These are phyloP conservation scores for Trichomonas vaginalis DNA, from an alignment of 208 protist genomes.

Conservation along the genomic window DNA sequence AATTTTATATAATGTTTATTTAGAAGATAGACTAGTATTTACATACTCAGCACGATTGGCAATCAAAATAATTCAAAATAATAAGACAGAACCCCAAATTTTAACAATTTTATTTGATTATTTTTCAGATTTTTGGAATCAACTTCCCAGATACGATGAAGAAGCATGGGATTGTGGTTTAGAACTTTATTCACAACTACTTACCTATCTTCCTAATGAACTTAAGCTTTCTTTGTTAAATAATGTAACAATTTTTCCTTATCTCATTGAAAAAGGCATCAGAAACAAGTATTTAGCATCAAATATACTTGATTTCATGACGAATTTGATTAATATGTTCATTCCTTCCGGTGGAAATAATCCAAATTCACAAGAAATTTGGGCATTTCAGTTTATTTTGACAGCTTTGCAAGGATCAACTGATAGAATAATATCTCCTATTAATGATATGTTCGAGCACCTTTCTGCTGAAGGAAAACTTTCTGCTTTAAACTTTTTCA, in stretches of 20 bases:
- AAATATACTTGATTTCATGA: not conserved
- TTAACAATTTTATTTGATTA: not conserved
- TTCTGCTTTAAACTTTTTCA: not conserved
- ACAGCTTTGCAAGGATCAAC: not conserved
- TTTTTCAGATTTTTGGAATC: not conserved
- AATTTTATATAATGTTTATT: not conserved
- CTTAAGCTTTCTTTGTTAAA: not conserved
- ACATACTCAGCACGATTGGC: not conserved
- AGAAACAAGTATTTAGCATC: not conserved
- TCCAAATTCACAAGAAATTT: not conserved
- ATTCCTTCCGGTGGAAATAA: not conserved
- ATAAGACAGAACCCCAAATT: not conserved
- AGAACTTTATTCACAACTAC: not conserved
- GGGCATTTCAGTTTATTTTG: not conserved
- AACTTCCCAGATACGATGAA: not conserved
- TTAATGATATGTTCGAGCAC: not conserved
- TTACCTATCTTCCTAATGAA: not conserved
- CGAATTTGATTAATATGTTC: not conserved
- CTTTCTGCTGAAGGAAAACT: not conserved
- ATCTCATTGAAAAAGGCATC: not conserved
- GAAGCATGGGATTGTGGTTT: not conserved
- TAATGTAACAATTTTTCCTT: not conserved
- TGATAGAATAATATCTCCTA: not conserved
- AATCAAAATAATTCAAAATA: not conserved
- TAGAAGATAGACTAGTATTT: not conserved